These are phyloP conservation scores for Taphrina betulina DNA, from an alignment of 1,139 yeast species.

Conservation along the genomic window DNA sequence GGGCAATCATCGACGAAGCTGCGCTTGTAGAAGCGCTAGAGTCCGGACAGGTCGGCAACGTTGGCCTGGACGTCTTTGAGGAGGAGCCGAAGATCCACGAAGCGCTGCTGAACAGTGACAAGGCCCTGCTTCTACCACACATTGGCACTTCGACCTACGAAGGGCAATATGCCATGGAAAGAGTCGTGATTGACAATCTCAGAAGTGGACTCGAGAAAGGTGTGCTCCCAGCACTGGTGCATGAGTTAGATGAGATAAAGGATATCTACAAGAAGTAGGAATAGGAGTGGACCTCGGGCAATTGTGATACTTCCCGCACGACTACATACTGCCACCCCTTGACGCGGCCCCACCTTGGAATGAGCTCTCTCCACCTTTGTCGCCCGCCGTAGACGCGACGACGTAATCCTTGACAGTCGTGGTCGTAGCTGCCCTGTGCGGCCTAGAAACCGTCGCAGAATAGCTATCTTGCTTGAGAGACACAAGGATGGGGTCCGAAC, in stretches of 20 bases:
- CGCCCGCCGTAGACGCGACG: too few relatives aligned
- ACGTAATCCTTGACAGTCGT: too few relatives aligned
- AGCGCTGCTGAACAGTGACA: constrained; percentile 44
- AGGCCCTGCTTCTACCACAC: constrained; percentile 62
- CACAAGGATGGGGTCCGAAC: too few relatives aligned
- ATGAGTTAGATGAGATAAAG: constrained; percentile 13
- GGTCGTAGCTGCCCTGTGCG: too few relatives aligned
- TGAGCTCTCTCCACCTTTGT: too few relatives aligned
- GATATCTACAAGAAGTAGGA: constrained; percentile 10
- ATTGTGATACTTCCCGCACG: too few relatives aligned
- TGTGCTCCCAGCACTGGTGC: constrained; percentile 53
- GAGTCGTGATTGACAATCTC: constrained; percentile 52
- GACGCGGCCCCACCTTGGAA: too few relatives aligned
- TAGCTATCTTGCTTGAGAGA: too few relatives aligned
- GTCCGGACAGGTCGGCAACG: constrained; percentile 64
- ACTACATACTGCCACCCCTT: too few relatives aligned
- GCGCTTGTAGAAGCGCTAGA: constrained; percentile 68
- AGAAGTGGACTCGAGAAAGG: constrained; percentile 54
- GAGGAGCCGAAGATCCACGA: constrained; percentile 61
- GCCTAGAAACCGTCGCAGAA: too few relatives aligned
- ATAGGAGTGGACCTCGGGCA: too few relatives aligned
- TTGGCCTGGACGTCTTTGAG: constrained; percentile 81
- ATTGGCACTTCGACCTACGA: constrained; percentile 64
- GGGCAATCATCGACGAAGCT: constrained; percentile 68
- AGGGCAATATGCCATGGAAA: constrained; percentile 59